Conservation (phyloP, 805 yeast genomes). For the Kodamaea sagamina region DNA sequence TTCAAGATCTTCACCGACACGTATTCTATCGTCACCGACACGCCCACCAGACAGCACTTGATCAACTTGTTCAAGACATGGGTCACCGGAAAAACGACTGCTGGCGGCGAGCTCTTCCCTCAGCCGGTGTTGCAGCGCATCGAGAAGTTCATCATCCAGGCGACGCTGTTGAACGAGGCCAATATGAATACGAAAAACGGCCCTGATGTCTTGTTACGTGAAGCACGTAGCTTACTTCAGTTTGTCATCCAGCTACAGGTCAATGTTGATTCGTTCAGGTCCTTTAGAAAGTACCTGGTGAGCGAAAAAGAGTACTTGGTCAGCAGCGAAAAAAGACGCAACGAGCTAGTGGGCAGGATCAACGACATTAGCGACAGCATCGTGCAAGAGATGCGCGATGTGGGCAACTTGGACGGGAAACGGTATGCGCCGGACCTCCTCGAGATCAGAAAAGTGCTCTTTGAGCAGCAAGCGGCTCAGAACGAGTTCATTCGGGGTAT, state of each 20-base stretch:
- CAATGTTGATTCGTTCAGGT: constrained; percentile 1
- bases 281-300: constrained; percentile 6
- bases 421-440: constrained; percentile 26
- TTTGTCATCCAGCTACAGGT: constrained; percentile 27
- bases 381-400: constrained; percentile 21
- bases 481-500: constrained; percentile 18
- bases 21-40: constrained; percentile 41
- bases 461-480: constrained; percentile 28
- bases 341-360: constrained; percentile 30
- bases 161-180: constrained; percentile 30
- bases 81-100: constrained; percentile 35
- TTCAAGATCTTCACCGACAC: constrained; percentile 40
- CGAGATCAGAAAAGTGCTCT: constrained; percentile 25
- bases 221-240: constrained; percentile 38
- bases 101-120: constrained; percentile 40
- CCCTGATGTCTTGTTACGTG: constrained; percentile 39
- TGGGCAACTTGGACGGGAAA: constrained; percentile 22
- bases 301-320: constrained; percentile 13
- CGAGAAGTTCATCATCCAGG: constrained; percentile 42
- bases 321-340: constrained; percentile 24
- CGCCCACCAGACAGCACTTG: constrained; percentile 39
- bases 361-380: constrained; percentile 36
- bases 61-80: constrained; percentile 46
- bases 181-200: constrained; percentile 7
- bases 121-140: constrained; percentile 29